Conservation (phyloP, 2,329 filamentous ascomycete species). For the Alternaria solani region DNA sequence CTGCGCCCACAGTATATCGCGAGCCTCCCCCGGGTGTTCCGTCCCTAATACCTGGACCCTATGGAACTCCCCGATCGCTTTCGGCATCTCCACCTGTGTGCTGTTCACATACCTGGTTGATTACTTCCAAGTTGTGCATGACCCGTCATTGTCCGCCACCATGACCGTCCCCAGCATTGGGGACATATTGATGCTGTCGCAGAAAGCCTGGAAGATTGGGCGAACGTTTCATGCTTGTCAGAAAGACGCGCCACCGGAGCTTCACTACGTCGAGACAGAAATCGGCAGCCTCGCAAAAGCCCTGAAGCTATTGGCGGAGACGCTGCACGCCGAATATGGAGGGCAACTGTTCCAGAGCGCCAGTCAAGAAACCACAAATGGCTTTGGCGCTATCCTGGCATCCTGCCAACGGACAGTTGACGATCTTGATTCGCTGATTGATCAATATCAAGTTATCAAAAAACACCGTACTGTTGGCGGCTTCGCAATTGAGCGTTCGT, state of each 20-base stretch:
- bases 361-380: conserved; percentile 45
- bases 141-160: conserved; percentile 8
- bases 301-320: conserved; percentile 56
- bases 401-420: conserved; percentile 53
- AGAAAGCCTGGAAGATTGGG: conserved; percentile 57
- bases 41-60: conserved; percentile 1
- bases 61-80: conserved; percentile 1
- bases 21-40: conserved; percentile 27
- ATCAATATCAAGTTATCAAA: conserved; percentile 56
- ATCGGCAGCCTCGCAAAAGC: conserved; percentile 53
- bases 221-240: conserved; percentile 54
- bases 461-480: conserved; percentile 52
- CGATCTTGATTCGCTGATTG: conserved; percentile 56
- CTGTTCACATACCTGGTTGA: conserved; percentile 4
- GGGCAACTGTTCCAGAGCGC: conserved; percentile 47
- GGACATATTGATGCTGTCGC: conserved; percentile 57
- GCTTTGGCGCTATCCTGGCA: conserved; percentile 51
- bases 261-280: conserved; percentile 54
- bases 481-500: conserved; percentile 54
- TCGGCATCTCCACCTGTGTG: not conserved
- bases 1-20: conserved; percentile 29
- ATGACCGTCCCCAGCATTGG: conserved; percentile 51
- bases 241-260: conserved; percentile 52
- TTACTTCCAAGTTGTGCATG: conserved; percentile 18
- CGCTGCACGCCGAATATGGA: conserved; percentile 49